phyloP scores from a whole-genome alignment of 148 eudicot species.

The Limonium bicolor region DNA sequence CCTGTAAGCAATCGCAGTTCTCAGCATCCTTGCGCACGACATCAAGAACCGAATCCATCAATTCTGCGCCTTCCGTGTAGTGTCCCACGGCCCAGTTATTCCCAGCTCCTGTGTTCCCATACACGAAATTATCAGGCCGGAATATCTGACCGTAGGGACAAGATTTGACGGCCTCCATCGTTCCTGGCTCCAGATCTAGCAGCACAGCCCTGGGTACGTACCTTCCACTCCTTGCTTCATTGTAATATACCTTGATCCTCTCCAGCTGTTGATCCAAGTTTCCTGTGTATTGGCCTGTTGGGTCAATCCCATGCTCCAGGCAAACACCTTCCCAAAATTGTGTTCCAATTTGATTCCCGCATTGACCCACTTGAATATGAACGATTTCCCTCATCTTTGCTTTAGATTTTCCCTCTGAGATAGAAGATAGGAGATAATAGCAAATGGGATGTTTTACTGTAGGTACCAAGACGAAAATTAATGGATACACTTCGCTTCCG shows the following conservation, averaged over 20 bases:
- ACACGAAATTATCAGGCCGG: neutral
- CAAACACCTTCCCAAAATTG: neutral
- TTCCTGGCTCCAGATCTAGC: neutral
- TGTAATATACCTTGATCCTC: neutral
- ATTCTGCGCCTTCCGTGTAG: neutral
- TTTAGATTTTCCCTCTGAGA: too few species aligned
- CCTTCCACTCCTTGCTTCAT: neutral
- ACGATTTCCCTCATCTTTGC: neutral
- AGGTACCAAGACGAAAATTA: too few species aligned
- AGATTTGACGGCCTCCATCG: neutral
- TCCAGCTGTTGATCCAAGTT: neutral
- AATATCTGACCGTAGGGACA: neutral
- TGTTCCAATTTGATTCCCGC: conserved; percentile 1
- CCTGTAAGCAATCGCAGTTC: conserved; percentile 1
- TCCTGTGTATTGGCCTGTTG: neutral
- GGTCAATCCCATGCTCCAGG: neutral
- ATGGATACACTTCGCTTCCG: too few species aligned
- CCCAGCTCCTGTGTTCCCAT: neutral
- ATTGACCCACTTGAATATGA: neutral
- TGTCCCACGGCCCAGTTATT: conserved; percentile 2
- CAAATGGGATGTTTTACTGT: too few species aligned
- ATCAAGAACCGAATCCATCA: conserved; percentile 1
- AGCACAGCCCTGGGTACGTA: neutral
- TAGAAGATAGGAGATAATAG: too few species aligned
- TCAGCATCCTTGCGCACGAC: neutral